Evolutionary conservation across 2,329 filamentous ascomycete genomes (phyloP), one percentile per base, ranked within the genome.

Genomic region (Cryoendolithus antarcticus): DNA sequence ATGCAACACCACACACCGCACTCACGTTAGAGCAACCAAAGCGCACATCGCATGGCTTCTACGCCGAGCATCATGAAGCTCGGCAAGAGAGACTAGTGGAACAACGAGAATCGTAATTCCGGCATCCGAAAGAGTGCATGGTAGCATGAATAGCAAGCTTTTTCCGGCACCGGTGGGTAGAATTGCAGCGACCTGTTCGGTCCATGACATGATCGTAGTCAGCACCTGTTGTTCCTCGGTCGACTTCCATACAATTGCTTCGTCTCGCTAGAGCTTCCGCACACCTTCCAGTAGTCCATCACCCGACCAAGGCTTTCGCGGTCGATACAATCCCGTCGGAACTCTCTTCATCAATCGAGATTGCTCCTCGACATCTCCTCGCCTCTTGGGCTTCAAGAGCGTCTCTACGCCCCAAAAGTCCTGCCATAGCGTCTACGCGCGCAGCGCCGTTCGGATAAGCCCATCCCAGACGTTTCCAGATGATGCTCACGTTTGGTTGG

Each of bases 111-210:
- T 38, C n/a, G 38, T 55, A 7, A 32, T 35, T 10, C 35, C 10
- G 5, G 34, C 32, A 29, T 38, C 12, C 7, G 24, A 13, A 10
- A 38, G 36, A 38, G 31, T 48, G n/a, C 42, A 47, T 34, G 44
- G 52, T 39, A 55, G 44, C 41, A 54, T 55, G 32, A 56, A 56
- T 24, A 54, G 43, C 13, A 56, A 33, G 34, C 50, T 54, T 44
- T 55, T 55, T 4, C 53, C 45, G n/a, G 42, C 48, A 15, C 53
- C 44, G 6, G 39, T 56, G 9, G 33, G 47, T 35, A 57, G 52
- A 13, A 55, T 38, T 24, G 36, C 19, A 32, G 32, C 36, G 10
- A 38, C 36, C 36, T 38, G 19, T 40, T 8, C 37, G 41, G 9
- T 52, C 39, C 7, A 52, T 9, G 38, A 39, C 33, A 48, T 41